Base-by-base conservation (phyloP, 2,329 filamentous ascomycete genomes). In the Chalaropsis thielavioides region DNA sequence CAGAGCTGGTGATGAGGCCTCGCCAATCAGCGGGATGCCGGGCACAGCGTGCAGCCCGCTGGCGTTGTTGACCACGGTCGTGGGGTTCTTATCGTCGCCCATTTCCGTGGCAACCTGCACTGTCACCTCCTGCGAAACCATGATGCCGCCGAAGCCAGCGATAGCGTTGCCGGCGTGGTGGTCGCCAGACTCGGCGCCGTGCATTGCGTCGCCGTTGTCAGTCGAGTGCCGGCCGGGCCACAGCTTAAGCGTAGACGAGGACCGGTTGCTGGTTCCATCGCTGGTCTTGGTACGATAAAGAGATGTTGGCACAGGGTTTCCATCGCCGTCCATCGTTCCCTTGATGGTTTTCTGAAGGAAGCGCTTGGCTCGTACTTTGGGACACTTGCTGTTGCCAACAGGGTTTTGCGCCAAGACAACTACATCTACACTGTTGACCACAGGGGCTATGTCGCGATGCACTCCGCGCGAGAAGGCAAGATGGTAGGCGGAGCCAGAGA, bases 101-200 rank as follows among this genome's bases (percentile, higher is more conserved):
- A 38, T 2, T 17, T 65, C 72, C 46, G 83, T 78, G 2, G 61
- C 61, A 8, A n/a, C 65, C 19, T 66, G 65, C 31, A 86, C 79
- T 7, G 79, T 80, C 64, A 86, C 80, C 69, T 86, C 82, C 68
- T 83, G 81, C 27, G 81, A 82, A 6, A 86, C 80, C 75, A 85
- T 80, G 70, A 86, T 86, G 24, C 83, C 82, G 6, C 82, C 81
- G 61, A 78, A 76, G 8, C 71, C 69, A 2, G 68, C 58, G 17
- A 66, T 61, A 11, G 10, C 15, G 19, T 51, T 51, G 46, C 67
- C 66, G 22, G 10, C 6, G 15, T 71, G 67, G 35, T 22, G 24
- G 15, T 44, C 64, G 46, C 17, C 15, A 19, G 24, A n/a, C 27
- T 35, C 43, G 10, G 27, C 13, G 24, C 44, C 60, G n/a, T 64